Evolutionary conservation across 441 rosid genomes (phyloP).

Genomic region (Dalechampia spathulata): DNA sequence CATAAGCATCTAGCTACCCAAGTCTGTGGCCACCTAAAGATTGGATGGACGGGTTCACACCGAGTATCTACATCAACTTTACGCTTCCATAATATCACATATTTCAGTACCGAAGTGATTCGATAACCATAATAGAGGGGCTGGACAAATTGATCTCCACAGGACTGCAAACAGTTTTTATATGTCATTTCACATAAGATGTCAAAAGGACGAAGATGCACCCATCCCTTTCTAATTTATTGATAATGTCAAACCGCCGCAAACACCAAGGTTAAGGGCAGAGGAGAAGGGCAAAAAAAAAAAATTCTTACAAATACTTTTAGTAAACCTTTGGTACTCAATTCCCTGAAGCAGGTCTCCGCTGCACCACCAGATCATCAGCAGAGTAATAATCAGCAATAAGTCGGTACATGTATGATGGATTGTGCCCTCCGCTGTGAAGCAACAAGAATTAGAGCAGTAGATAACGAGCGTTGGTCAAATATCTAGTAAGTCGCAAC

Average conservation of each 20-base stretch:
- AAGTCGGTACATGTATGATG: conserved; percentile 93
- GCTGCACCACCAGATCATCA: conserved; percentile 77
- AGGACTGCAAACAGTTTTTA: too few species aligned
- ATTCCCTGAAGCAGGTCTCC: conserved; percentile 34
- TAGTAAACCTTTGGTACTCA: conserved; percentile 12
- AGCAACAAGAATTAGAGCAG: not conserved
- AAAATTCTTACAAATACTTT: not conserved
- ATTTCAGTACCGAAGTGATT: too few species aligned
- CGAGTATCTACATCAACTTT: too few species aligned
- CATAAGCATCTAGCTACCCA: not conserved
- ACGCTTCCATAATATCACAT: too few species aligned
- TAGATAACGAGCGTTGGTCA: not conserved
- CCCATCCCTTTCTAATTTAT: too few species aligned
- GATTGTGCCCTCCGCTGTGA: conserved; percentile 94
- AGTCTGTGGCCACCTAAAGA: too few species aligned
- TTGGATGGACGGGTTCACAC: too few species aligned
- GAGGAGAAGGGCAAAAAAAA: not conserved
- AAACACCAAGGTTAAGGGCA: not conserved
- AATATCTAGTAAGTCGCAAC: not conserved
- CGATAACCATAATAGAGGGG: too few species aligned
- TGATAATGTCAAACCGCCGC: too few species aligned
- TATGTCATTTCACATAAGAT: not conserved
- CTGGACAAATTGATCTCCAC: too few species aligned
- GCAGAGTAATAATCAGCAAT: conserved; percentile 96
- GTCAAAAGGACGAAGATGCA: not conserved